Evolutionary conservation across 768 basidiomycete species (phyloP).

Genomic region (Amylocystis lapponica): DNA sequence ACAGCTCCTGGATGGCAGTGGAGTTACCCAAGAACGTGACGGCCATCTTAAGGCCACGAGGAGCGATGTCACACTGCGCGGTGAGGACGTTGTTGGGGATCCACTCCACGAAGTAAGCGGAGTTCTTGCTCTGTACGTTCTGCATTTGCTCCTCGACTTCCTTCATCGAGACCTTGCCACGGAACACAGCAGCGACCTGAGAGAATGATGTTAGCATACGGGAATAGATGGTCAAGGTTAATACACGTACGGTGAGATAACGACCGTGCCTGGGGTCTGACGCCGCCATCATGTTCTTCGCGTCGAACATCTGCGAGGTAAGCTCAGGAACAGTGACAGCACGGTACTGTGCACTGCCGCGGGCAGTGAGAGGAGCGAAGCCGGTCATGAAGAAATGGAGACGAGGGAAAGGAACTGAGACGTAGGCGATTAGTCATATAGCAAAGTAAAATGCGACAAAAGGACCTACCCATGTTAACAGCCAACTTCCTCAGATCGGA

Average conservation of each 20-base stretch:
- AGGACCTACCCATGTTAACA: conserved; percentile 92
- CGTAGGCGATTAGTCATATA: conserved; percentile 3
- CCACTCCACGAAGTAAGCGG: conserved; percentile 98
- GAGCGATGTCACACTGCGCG: conserved; percentile 97
- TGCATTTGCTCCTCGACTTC: conserved; percentile 99
- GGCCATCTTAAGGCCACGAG: conserved; percentile 93
- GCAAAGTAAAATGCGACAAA: background rate
- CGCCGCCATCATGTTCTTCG: conserved; percentile 99
- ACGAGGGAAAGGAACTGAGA: conserved; percentile 91
- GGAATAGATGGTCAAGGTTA: background rate
- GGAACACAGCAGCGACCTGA: conserved; percentile 92
- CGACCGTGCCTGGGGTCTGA: conserved; percentile 95
- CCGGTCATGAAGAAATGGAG: conserved; percentile 99
- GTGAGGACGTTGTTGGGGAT: conserved; percentile 99
- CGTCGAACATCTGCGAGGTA: conserved; percentile 99
- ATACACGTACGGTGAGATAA: conserved; percentile 77
- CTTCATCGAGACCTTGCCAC: conserved; percentile 99
- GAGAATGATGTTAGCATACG: background rate
- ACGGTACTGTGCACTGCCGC: conserved; percentile 92
- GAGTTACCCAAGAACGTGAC: conserved; percentile 98
- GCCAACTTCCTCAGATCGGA: conserved; percentile 97
- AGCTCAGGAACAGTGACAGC: conserved; percentile 96
- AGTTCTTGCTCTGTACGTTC: conserved; percentile 95
- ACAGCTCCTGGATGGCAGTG: conserved; percentile 94
- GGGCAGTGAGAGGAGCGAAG: conserved; percentile 90